phyloP scores from a whole-genome alignment of 495 filamentous ascomycete species.

The Pseudoneurospora amorphoporcata region DNA sequence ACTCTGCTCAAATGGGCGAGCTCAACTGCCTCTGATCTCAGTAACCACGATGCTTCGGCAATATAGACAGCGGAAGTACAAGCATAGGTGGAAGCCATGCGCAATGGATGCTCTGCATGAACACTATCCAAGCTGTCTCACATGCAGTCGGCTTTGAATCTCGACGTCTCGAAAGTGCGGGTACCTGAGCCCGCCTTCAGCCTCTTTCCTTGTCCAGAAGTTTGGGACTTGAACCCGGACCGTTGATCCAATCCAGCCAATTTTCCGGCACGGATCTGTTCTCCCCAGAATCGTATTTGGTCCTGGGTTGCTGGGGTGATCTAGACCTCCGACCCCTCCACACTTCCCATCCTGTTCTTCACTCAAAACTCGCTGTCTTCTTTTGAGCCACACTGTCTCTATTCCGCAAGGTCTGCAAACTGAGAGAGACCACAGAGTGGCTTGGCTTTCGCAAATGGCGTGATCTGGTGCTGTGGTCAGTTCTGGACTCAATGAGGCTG shows the following conservation, averaged over 20 bases:
- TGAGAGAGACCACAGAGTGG: background rate
- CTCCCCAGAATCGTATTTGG: background rate
- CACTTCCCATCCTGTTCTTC: background rate
- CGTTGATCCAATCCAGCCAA: background rate
- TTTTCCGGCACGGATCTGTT: background rate
- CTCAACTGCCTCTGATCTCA: background rate
- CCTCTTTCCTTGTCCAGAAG: background rate
- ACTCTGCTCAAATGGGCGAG: background rate
- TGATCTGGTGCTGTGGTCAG: background rate
- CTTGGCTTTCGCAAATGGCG: background rate
- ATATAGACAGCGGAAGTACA: background rate
- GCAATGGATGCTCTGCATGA: background rate
- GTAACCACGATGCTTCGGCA: background rate
- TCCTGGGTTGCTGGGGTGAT: background rate
- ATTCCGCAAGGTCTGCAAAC: background rate
- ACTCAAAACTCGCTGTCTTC: background rate
- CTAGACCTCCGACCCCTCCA: background rate
- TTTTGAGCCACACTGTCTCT: background rate
- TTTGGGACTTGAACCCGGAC: background rate
- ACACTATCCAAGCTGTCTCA: background rate
- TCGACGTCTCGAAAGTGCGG: background rate
- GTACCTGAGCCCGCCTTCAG: background rate
- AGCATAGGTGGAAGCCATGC: background rate
- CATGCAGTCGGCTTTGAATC: conserved; percentile 1
- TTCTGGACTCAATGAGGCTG: background rate